Percentiles rank a stretch among this genome's conserved stretches.
These are phyloP conservation scores for Periconia sp. DNA, from an alignment of 2,329 filamentous ascomycete genomes.

Conservation along the genomic window DNA sequence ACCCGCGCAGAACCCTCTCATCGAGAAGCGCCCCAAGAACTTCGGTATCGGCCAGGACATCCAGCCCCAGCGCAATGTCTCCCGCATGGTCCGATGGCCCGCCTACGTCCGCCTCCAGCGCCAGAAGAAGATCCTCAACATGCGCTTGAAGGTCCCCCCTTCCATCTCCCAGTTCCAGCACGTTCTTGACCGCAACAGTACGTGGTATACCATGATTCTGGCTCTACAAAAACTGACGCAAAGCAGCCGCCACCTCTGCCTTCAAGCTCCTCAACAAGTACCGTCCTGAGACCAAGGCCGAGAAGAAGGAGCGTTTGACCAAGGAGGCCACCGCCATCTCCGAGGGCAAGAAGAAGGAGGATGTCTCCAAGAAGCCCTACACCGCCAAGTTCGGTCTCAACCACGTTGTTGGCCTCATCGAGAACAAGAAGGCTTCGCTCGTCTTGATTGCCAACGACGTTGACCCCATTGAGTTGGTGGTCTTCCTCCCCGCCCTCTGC, in stretches of 20 bases:
- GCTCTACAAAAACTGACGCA: conserved; percentile 65
- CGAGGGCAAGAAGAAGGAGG: conserved; percentile 99
- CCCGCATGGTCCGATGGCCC: conserved; percentile 94
- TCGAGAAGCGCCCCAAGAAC: conserved; percentile 98
- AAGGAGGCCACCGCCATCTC: conserved; percentile 97
- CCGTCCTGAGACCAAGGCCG: conserved; percentile 96
- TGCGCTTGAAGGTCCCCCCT: conserved; percentile 98
- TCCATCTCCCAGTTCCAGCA: conserved; percentile 97
- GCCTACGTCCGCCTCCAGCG: conserved; percentile 93
- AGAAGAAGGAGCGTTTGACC: conserved; percentile 99
- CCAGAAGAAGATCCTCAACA: conserved; percentile 92
- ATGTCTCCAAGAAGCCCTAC: conserved; percentile 99
- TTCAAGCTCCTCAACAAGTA: conserved; percentile 99
- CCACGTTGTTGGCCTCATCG: conserved; percentile 69
- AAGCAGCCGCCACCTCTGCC: conserved; percentile 77
- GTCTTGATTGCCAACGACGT: conserved; percentile 99
- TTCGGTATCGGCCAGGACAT: conserved; percentile 99
- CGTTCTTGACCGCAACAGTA: conserved; percentile 63
- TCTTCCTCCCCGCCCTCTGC: conserved; percentile 98
- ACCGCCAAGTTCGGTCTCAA: conserved; percentile 99
- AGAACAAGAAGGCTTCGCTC: conserved; percentile 98
- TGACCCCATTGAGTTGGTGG: conserved; percentile 98
- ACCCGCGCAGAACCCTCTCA: conserved; percentile 82
- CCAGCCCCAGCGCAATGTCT: conserved; percentile 68
- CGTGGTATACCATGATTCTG: conserved; percentile 50